Evolutionary conservation across 208 protist genomes (phyloP).

Genomic region (Leishmania braziliensis): DNA sequence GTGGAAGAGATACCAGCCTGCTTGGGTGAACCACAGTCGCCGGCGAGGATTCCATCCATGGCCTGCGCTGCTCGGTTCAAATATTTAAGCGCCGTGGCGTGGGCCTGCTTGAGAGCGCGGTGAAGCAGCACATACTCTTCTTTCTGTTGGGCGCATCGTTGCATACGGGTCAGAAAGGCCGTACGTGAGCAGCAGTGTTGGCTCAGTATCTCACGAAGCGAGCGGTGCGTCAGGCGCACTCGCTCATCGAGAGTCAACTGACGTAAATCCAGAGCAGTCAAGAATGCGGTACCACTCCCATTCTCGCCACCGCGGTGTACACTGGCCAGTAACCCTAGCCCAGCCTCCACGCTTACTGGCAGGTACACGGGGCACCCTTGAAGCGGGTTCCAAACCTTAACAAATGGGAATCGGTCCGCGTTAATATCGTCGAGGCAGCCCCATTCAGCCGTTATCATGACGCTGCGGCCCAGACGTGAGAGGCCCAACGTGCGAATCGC

Average conservation of each 20-base stretch:
- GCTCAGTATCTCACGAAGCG: conserved; percentile 4
- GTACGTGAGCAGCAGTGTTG: background rate
- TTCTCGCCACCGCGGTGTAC: background rate
- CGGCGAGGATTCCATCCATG: background rate
- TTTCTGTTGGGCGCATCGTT: conserved; percentile 4
- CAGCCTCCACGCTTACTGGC: conserved; percentile 18
- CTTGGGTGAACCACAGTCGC: background rate
- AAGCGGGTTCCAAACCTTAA: conserved; percentile 56
- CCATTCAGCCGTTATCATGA: conserved; percentile 59
- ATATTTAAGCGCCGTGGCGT: conserved; percentile 13
- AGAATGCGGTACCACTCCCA: background rate
- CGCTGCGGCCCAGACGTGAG: conserved; percentile 58
- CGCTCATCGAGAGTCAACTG: conserved; percentile 17
- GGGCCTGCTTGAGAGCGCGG: conserved; percentile 9
- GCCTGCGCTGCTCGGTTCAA: conserved; percentile 1
- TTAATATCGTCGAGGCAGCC: background rate
- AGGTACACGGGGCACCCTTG: conserved; percentile 20
- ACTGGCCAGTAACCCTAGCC: conserved; percentile 5
- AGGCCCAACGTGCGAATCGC: conserved; percentile 29
- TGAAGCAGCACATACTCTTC: conserved; percentile 28
- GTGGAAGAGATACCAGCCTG: background rate
- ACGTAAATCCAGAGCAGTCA: conserved; percentile 7
- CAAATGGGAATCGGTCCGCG: background rate
- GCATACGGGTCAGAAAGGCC: background rate
- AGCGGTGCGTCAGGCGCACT: conserved; percentile 23